Conservation (phyloP, 2,329 filamentous ascomycete genomes). For the Pestalotiopsis sp. region DNA sequence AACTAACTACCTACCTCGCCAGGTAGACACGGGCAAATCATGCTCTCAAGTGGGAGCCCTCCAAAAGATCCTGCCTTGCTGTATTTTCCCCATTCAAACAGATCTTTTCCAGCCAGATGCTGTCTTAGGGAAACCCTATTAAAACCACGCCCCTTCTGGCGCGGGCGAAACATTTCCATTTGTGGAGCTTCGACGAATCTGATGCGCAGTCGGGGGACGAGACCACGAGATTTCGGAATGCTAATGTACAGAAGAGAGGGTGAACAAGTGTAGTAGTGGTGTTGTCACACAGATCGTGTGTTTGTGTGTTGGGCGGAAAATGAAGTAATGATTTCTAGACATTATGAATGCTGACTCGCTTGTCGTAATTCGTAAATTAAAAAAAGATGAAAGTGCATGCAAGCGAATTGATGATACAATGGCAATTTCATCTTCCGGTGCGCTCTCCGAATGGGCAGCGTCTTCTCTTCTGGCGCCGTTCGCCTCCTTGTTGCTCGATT, state of each 20-base stretch:
- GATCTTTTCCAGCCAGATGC: neutral
- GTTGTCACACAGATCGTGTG: conserved; percentile 22
- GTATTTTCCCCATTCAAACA: neutral
- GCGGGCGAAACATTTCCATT: neutral
- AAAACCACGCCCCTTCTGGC: neutral
- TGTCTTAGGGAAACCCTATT: neutral
- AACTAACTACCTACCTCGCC: neutral
- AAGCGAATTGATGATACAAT: conserved; percentile 4
- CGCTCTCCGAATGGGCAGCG: neutral
- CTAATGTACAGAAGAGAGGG: conserved; percentile 31
- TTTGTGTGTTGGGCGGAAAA: conserved; percentile 18
- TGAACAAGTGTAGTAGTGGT: conserved; percentile 21
- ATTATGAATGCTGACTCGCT: conserved; percentile 30
- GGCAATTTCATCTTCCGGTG: neutral
- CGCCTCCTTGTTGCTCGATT: conserved; percentile 10
- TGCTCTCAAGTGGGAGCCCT: neutral
- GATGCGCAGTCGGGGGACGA: conserved; percentile 28
- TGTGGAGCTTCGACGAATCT: neutral
- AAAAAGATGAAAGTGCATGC: conserved; percentile 15
- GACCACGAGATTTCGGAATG: conserved; percentile 22
- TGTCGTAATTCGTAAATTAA: conserved; percentile 26
- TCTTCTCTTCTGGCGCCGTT: neutral
- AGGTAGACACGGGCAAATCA: neutral
- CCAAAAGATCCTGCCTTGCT: conserved; percentile 1
- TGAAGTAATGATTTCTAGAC: conserved; percentile 34